Evolutionary conservation across 805 yeast species (phyloP).

Genomic region (Scheffersomyces amazonensis): DNA sequence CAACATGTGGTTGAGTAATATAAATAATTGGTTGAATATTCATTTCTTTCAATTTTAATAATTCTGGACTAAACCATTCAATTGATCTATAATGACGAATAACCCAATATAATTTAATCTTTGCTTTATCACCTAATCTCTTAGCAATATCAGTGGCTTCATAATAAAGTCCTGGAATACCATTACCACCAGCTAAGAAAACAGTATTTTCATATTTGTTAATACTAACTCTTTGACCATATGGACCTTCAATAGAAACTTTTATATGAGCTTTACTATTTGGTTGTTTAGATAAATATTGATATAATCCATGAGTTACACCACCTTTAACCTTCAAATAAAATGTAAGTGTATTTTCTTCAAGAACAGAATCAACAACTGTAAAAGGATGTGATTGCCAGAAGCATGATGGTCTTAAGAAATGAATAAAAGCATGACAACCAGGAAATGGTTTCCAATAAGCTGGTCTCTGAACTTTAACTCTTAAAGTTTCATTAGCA

Average conservation of each 20-base stretch:
- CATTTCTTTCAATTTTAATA: constrained; percentile 20
- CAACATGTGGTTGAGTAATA: constrained; percentile 24
- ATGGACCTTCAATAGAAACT: constrained; percentile 63
- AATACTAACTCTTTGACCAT: constrained; percentile 53
- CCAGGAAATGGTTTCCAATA: constrained; percentile 42
- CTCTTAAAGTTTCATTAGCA: constrained; percentile 44
- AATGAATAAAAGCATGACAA: constrained; percentile 37
- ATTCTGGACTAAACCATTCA: constrained; percentile 47
- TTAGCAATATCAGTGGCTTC: constrained; percentile 29
- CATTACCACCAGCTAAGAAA: constrained; percentile 72
- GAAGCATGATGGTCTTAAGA: constrained; percentile 37
- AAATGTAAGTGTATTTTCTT: constrained; percentile 21
- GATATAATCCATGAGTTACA: constrained; percentile 28
- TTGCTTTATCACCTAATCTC: constrained; percentile 29
- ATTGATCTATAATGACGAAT: constrained; percentile 53
- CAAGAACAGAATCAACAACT: constrained; percentile 21
- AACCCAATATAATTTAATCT: constrained; percentile 60
- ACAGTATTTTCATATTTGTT: constrained; percentile 51
- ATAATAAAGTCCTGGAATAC: constrained; percentile 57
- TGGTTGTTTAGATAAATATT: constrained; percentile 22
- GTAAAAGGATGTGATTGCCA: constrained; percentile 49
- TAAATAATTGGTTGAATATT: constrained; percentile 28
- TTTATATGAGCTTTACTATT: constrained; percentile 23
- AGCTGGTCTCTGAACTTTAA: constrained; percentile 46
- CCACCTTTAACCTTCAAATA: constrained; percentile 38